A percentile compares a stretch with the other conserved stretches of the same genome.
These are phyloP conservation scores for Termitomyces sp. DNA, from an alignment of 768 basidiomycete species.

Conservation along the genomic window DNA sequence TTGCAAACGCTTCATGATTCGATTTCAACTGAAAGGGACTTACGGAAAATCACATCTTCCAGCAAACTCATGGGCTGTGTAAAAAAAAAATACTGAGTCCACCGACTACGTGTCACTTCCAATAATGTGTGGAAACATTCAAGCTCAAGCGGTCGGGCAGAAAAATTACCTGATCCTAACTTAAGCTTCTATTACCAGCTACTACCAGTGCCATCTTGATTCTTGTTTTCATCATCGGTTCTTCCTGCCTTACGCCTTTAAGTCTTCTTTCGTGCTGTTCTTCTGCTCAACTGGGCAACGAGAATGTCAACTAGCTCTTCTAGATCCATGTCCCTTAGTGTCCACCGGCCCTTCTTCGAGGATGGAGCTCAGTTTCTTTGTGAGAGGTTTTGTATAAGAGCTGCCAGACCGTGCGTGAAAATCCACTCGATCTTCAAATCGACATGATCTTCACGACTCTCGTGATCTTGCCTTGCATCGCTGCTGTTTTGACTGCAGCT, in stretches of 20 bases:
- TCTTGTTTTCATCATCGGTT: neutral
- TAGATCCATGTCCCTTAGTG: neutral
- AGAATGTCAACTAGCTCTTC: neutral
- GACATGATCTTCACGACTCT: neutral
- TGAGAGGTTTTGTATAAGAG: neutral
- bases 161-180: neutral
- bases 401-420: neutral
- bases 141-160: neutral
- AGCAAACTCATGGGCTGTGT: too few relatives aligned
- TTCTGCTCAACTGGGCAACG: neutral
- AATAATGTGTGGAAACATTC: too few relatives aligned
- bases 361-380: too few relatives aligned
- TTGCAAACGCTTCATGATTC: too few relatives aligned
- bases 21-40: too few relatives aligned
- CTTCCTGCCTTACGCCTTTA: neutral
- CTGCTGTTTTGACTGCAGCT: conserved; percentile 5
- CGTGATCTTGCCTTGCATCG: neutral
- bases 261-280: neutral
- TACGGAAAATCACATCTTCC: too few relatives aligned
- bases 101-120: too few relatives aligned
- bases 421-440: neutral
- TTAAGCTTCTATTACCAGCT: too few relatives aligned
- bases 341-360: neutral
- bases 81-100: too few relatives aligned
- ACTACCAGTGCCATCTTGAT: neutral